Conservation (phyloP, 129 eudicot species). For the Ambrosia trifida region DNA sequence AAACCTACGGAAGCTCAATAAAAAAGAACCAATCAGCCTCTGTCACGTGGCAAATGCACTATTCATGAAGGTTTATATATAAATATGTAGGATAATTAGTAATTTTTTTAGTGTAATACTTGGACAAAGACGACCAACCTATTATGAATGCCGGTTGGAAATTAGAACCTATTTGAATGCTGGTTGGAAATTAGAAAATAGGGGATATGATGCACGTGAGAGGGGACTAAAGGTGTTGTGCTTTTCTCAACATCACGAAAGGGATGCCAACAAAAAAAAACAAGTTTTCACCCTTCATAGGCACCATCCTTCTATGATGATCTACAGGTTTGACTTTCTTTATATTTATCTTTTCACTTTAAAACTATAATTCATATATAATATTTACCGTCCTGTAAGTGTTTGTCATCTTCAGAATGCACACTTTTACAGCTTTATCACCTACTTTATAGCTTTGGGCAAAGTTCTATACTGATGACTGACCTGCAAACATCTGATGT, state of each 20-base stretch:
- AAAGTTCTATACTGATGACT: background rate
- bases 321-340: conserved; percentile 31
- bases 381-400: background rate
- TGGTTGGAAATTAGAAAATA: conserved; percentile 13
- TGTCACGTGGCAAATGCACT: too few species aligned
- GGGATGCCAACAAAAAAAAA: conserved; percentile 30
- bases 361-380: background rate
- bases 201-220: conserved; percentile 52
- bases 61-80: too few species aligned
- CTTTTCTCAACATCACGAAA: conserved; percentile 41
- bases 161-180: background rate
- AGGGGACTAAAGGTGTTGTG: conserved; percentile 45
- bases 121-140: too few species aligned
- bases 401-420: conserved; percentile 25
- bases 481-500: background rate
- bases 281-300: conserved; percentile 8
- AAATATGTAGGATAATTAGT: too few species aligned
- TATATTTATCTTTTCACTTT: conserved; percentile 1
- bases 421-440: conserved; percentile 2
- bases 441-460: conserved; percentile 3
- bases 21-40: too few species aligned
- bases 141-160: too few species aligned
- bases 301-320: conserved; percentile 36
- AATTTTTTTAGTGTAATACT: too few species aligned
- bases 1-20: too few species aligned